Conservation (phyloP, 2,329 filamentous ascomycete genomes). For the Exophiala xenobiotica region DNA sequence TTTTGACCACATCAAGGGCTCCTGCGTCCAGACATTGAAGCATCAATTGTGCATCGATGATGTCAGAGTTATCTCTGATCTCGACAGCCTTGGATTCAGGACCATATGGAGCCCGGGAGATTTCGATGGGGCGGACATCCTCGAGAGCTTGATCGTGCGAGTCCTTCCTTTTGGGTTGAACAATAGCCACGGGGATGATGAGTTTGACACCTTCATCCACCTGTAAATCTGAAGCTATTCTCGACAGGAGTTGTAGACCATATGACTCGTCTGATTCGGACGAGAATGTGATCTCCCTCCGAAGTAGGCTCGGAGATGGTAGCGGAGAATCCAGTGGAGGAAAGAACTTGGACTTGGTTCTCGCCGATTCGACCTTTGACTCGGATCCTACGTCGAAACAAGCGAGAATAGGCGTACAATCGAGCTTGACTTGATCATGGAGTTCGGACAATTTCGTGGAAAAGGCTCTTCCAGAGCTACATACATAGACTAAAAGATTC, state of each 20-base stretch:
- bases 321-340: conserved; percentile 34
- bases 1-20: conserved; percentile 79
- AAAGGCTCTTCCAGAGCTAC: conserved; percentile 53
- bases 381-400: conserved; percentile 54
- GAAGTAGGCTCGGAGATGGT: conserved; percentile 31
- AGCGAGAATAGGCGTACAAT: conserved; percentile 56
- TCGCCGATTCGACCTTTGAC: conserved; percentile 38
- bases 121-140: conserved; percentile 3
- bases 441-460: conserved; percentile 54
- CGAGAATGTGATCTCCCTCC: conserved; percentile 43
- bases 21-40: conserved; percentile 79
- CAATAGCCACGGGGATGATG: conserved; percentile 50
- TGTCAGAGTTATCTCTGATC: conserved; percentile 35
- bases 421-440: conserved; percentile 38
- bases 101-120: conserved; percentile 23
- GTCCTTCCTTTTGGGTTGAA: conserved; percentile 37
- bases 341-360: conserved; percentile 35
- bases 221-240: conserved; percentile 51
- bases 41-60: conserved; percentile 55
- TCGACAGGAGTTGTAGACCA: conserved; percentile 48
- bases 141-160: conserved; percentile 24
- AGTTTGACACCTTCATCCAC: conserved; percentile 50
- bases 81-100: conserved; percentile 24
- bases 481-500: conserved; percentile 50
- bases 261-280: conserved; percentile 48